These are phyloP conservation scores for thale cress (Arabidopsis thaliana) DNA, from an alignment of 345 rosid species.

Conservation along the genomic window DNA sequence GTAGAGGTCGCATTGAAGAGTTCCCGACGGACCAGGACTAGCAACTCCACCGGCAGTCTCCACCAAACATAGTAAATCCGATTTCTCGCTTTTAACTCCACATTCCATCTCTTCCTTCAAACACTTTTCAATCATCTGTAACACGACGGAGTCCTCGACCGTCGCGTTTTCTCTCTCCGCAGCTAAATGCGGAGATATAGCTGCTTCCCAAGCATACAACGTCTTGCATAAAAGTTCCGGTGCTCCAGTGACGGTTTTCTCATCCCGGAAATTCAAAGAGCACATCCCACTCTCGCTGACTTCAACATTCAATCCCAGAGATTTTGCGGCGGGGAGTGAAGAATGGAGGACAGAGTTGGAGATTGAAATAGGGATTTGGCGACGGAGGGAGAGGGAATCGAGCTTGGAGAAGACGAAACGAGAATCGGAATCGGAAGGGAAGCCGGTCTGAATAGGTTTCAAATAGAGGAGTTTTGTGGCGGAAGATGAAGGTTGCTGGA, in stretches of 20 bases:
- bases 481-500: constrained; percentile 46
- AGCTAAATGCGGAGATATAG: constrained; percentile 89
- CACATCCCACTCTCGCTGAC: constrained; percentile 49
- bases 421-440: constrained; percentile 92
- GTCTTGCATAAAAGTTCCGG: constrained; percentile 73
- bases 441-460: constrained; percentile 92
- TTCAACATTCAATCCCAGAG: constrained; percentile 28
- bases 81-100: constrained; percentile 29
- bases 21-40: constrained; percentile 86
- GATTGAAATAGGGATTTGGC: constrained; percentile 51
- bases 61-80: constrained; percentile 62
- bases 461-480: constrained; percentile 64
- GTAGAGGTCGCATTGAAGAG: constrained; percentile 92
- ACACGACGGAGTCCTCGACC: constrained; percentile 56
- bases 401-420: constrained; percentile 75
- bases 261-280: constrained; percentile 56
- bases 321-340: constrained; percentile 59
- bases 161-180: constrained; percentile 69
- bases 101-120: constrained; percentile 51
- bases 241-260: constrained; percentile 40
- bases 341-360: constrained; percentile 67
- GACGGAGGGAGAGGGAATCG: constrained; percentile 62
- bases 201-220: constrained; percentile 82
- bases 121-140: constrained; percentile 53
- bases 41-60: constrained; percentile 99